Conservation (phyloP, 2,329 filamentous ascomycete genomes). For the Colletotrichum abscissum region DNA sequence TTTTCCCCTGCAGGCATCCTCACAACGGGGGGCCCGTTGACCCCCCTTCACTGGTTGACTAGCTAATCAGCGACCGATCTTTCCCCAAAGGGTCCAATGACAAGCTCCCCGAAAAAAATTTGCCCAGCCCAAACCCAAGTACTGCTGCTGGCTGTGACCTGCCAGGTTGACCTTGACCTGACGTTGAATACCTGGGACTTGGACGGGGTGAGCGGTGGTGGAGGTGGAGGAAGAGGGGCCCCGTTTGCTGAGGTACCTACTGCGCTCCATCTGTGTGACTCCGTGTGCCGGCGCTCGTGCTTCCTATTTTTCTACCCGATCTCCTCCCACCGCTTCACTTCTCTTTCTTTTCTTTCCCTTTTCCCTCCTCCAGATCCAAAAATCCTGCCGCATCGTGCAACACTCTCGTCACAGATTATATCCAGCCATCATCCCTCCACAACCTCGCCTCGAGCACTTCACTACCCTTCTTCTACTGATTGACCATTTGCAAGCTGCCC, state of each 20-base stretch:
- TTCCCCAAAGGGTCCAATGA: slow-evolving; percentile 34
- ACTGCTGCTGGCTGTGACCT: slow-evolving; percentile 14
- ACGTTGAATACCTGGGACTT: neutral
- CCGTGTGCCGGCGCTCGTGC: slow-evolving; percentile 20
- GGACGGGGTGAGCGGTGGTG: neutral
- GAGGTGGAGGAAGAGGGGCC: neutral
- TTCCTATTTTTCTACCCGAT: slow-evolving; percentile 31
- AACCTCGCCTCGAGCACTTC: slow-evolving; percentile 34
- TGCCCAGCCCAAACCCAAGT: slow-evolving; percentile 9
- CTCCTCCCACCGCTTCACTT: slow-evolving; percentile 21
- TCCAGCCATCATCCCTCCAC: slow-evolving; percentile 28
- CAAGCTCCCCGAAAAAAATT: slow-evolving; percentile 31
- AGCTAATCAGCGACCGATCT: slow-evolving; percentile 21
- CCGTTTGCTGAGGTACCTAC: neutral
- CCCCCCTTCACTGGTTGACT: neutral
- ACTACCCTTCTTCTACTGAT: slow-evolving; percentile 40
- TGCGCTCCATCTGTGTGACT: slow-evolving; percentile 21
- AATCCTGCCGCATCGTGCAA: slow-evolving; percentile 23
- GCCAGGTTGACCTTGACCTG: neutral
- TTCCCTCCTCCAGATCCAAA: slow-evolving; percentile 14
- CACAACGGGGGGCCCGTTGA: neutral
- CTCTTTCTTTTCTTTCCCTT: slow-evolving; percentile 37
- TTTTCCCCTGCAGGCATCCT: slow-evolving; percentile 19
- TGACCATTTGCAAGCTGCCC: slow-evolving; percentile 64
- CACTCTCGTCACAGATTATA: slow-evolving; percentile 27